Base-by-base conservation (phyloP, 805 yeast genomes). In the Blastobotrys parvus region DNA sequence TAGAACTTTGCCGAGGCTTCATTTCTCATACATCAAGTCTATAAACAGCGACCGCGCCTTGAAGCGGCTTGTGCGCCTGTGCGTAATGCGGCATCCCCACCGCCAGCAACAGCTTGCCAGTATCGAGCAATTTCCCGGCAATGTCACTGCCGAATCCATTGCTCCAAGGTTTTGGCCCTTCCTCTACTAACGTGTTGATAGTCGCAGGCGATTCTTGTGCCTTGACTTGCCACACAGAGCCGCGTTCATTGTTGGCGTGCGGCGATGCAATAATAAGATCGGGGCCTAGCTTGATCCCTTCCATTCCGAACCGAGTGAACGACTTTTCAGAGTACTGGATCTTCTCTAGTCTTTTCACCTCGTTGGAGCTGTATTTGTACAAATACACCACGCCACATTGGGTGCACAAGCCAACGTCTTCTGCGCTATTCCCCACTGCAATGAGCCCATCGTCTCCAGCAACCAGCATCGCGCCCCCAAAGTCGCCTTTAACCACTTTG, bases 161-260 rank as follows among this genome's bases (percentile, higher is more conserved):
- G 37, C 60, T 42, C 36, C 36, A 51, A 2, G 52, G 52, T 11
- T 17, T 18, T 1, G 52, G 50, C 3, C 53, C 67, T 20, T 55
- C 57, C 1, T 21, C 51, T 41, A 20, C 42, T 11, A 11, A 18
- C 29, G 15, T 55, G 58, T 2, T 38, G 2, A 20, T 19, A 2
- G 55, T 59, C 0, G 38, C 31, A 3, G 51, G 57, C 1, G 59
- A 59, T 6, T 49, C 25, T 20, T 55, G 59, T 38, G 63, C 41
- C 33, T 58, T 43, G 1, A 73, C 43, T 29, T 53, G 50, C 70
- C 77, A 78, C 3, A 78, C 58, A 0, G 71, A 69, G 0, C 78
- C 80, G 43, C 57, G 56, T 2, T 72, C 74, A 22, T 54, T 54
- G 15, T 45, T 55, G 10, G 67, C 69, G 15, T 60, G 61, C 1